Base-by-base conservation (phyloP, 2,329 filamentous ascomycete genomes). In the Fusarium sp. region DNA sequence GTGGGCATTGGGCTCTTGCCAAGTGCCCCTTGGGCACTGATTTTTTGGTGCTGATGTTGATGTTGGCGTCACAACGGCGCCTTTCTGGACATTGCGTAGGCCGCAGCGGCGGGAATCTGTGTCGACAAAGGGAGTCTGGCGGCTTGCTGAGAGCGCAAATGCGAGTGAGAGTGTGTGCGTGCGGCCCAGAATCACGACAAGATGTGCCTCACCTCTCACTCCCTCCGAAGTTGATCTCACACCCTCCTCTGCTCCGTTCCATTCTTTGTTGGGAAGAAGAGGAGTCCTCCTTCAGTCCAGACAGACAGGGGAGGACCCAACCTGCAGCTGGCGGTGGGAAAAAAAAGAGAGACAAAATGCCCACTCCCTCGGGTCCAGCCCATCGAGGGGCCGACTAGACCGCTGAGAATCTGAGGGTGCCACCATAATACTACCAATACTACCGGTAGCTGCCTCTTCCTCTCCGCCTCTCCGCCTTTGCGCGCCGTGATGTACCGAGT, bases 1-100 rank as follows among this genome's bases (percentile, higher is more conserved):
- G 72, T 73, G 72, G 72, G 72, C 71, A 74, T 73, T 73, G 70
- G 69, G 69, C 63, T 71, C 62, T 68, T 59, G 62, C 54, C 60
- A 58, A 46, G 64, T 71, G 64, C 42, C 68, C 68, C 68, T 71
- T 70, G 68, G 68, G 68, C 68, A 70, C 40, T 70, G 68, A 70
- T 61, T 58, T 29, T 27, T 29, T 29, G 27, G 27, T 29, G 27
- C 42, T 53, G 68, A 65, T 64, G 61, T 62, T 74, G 69, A 55
- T 71, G 69, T 64, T 65, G 67, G 69, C 68, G 67, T 73, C 67
- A 64, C 72, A 69, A 72, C 70, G 42, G 69, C 67, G 69, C 67
- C 73, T 67, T 60, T 64, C 36, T 75, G 65, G 58, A 68, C 70
- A 67, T 73, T 75, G 65, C 67, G 71, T 59, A 73, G 62, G 64